Percentiles rank a stretch among this genome's conserved stretches.
Conservation (phyloP, 257 asterid species). For the Solanum bukasovii region DNA sequence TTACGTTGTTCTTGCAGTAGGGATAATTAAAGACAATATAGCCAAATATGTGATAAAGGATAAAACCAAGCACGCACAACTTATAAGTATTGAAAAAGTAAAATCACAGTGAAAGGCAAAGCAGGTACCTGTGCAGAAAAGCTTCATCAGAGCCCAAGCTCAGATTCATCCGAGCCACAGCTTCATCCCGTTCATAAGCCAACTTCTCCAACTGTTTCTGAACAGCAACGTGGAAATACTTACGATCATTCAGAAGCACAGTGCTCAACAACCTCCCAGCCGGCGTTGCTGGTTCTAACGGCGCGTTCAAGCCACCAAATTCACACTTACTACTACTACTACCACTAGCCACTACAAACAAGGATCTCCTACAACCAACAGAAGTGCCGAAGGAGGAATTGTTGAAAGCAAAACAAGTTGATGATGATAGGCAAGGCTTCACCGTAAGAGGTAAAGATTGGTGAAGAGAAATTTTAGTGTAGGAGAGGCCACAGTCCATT, state of each 20-base stretch:
- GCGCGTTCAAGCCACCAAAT: conserved; percentile 53
- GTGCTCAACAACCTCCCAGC: conserved; percentile 50
- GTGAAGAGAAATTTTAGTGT: conserved; percentile 2
- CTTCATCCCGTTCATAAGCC: conserved; percentile 40
- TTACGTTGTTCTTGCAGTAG: background rate
- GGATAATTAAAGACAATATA: background rate
- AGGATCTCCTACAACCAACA: conserved; percentile 20
- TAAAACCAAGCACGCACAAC: background rate
- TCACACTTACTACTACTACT: conserved; percentile 24
- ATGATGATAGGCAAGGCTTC: background rate
- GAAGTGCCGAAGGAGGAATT: background rate
- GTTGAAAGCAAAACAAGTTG: conserved; percentile 1
- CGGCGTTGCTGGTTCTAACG: conserved; percentile 60
- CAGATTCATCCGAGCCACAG: conserved; percentile 42
- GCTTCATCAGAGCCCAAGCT: conserved; percentile 67
- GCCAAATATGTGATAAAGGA: background rate
- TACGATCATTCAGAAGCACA: conserved; percentile 51
- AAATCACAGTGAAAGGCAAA: background rate
- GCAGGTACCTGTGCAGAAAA: conserved; percentile 62
- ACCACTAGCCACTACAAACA: conserved; percentile 16
- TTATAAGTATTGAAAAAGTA: background rate
- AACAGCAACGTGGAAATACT: conserved; percentile 35
- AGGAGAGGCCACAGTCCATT: conserved; percentile 57
- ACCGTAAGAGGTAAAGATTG: conserved; percentile 4
- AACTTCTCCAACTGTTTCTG: conserved; percentile 46